Evolutionary conservation across 2,329 filamentous ascomycete genomes (phyloP).

Genomic region (Lasiodiplodia sp.): DNA sequence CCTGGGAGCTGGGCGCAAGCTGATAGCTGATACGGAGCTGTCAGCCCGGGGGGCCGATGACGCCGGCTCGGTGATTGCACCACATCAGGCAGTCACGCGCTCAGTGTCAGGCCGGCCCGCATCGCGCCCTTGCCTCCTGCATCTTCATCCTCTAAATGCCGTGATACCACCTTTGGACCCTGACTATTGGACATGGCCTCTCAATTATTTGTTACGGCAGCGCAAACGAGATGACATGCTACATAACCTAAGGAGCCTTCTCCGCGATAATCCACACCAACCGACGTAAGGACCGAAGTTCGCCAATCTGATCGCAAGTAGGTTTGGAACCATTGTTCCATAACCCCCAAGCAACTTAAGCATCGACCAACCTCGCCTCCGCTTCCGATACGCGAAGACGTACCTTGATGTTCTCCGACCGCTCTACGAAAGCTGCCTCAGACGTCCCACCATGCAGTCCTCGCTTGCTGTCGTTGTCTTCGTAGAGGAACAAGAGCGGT

Average conservation of each 20-base stretch:
- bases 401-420: neutral
- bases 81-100: conserved; percentile 15
- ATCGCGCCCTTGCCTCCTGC: neutral
- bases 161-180: neutral
- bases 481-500: neutral
- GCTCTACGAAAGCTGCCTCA: neutral
- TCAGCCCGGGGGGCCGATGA: conserved; percentile 9
- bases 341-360: neutral
- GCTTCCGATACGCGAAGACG: neutral
- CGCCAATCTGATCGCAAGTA: neutral
- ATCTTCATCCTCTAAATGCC: neutral
- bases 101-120: neutral
- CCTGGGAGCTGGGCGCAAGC: conserved; percentile 8
- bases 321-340: neutral
- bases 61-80: conserved; percentile 21
- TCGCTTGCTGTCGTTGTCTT: neutral
- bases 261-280: no score
- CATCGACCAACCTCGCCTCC: neutral
- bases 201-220: neutral
- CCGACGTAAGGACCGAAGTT: no score
- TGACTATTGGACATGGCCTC: neutral
- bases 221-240: neutral
- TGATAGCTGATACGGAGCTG: conserved; percentile 27
- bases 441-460: neutral
- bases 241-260: no score